These are phyloP conservation scores for Termitomyces sp. DNA, from an alignment of 768 basidiomycete species.

Conservation along the genomic window DNA sequence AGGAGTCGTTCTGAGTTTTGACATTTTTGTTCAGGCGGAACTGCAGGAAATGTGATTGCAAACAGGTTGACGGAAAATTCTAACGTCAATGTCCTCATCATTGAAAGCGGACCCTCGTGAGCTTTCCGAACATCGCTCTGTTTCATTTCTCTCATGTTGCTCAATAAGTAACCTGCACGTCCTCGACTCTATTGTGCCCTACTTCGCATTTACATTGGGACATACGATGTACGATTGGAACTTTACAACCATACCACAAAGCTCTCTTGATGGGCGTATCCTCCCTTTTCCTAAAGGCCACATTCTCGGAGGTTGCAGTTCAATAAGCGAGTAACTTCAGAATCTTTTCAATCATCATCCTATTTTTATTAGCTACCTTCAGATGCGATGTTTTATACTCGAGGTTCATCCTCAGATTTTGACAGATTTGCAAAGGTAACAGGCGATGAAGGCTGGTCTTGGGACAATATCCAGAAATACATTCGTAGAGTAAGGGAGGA, in stretches of 20 bases:
- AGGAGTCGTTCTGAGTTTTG: neutral
- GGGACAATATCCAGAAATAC: slow-evolving; percentile 16
- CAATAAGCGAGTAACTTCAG: slow-evolving; percentile 15
- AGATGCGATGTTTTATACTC: slow-evolving; percentile 21
- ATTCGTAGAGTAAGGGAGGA: neutral
- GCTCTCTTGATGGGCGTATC: slow-evolving; percentile 16
- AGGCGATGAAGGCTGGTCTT: slow-evolving; percentile 26
- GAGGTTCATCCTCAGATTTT: slow-evolving; percentile 22
- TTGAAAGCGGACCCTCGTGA: neutral
- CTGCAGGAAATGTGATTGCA: slow-evolving; percentile 1
- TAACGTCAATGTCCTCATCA: neutral
- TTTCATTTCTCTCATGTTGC: neutral
- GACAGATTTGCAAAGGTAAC: slow-evolving; percentile 20
- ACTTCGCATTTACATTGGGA: slow-evolving; percentile 9
- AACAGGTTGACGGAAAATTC: neutral
- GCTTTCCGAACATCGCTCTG: neutral
- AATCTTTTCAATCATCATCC: neutral
- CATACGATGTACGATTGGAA: slow-evolving; percentile 25
- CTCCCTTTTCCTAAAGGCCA: slow-evolving; percentile 19
- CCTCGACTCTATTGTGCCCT: slow-evolving; percentile 19
- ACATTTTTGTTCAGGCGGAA: neutral
- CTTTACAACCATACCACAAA: slow-evolving; percentile 22
- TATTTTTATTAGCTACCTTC: neutral
- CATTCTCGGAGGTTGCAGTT: slow-evolving; percentile 28
- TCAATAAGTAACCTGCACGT: slow-evolving; percentile 17